These are phyloP conservation scores for Fragosphaeria purpurea DNA, from an alignment of 2,329 filamentous ascomycete genomes.

Conservation along the genomic window DNA sequence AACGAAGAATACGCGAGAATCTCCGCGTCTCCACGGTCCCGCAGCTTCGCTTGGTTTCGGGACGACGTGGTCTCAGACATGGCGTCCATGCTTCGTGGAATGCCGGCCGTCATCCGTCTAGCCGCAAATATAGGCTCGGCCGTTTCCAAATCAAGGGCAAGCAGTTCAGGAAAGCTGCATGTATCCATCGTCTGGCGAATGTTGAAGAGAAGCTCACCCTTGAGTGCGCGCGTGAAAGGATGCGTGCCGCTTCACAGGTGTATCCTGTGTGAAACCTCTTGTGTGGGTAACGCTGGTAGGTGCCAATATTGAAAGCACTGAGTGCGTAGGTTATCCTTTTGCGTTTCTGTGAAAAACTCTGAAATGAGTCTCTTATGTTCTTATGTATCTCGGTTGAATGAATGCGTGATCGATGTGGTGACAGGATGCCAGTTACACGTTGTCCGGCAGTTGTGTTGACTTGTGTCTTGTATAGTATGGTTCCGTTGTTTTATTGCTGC, in stretches of 20 bases:
- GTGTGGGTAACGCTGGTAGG: no score
- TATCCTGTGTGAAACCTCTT: no score
- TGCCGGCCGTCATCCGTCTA: slow-evolving; percentile 42
- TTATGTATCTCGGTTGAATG: no score
- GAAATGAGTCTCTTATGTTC: no score
- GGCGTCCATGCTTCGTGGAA: slow-evolving; percentile 21
- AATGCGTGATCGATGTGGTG: no score
- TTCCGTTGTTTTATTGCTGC: no score
- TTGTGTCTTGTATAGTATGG: no score
- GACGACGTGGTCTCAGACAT: slow-evolving; percentile 6
- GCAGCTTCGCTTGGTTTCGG: background rate
- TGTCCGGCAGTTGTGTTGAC: no score
- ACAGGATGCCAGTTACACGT: no score
- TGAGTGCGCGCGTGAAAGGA: background rate
- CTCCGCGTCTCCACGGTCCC: background rate
- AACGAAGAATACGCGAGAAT: background rate
- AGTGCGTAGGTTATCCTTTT: no score
- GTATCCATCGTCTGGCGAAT: slow-evolving; percentile 15
- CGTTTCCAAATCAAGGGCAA: slow-evolving; percentile 43
- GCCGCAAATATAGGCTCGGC: slow-evolving; percentile 38
- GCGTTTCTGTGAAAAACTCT: no score
- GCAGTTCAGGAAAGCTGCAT: slow-evolving; percentile 44
- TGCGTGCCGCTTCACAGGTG: background rate
- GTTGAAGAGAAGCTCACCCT: background rate
- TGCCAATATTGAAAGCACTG: no score